Percentiles rank a stretch among this genome's conserved stretches.
Conservation (phyloP, 2,329 filamentous ascomycete species). For the Catunica adiposa region DNA sequence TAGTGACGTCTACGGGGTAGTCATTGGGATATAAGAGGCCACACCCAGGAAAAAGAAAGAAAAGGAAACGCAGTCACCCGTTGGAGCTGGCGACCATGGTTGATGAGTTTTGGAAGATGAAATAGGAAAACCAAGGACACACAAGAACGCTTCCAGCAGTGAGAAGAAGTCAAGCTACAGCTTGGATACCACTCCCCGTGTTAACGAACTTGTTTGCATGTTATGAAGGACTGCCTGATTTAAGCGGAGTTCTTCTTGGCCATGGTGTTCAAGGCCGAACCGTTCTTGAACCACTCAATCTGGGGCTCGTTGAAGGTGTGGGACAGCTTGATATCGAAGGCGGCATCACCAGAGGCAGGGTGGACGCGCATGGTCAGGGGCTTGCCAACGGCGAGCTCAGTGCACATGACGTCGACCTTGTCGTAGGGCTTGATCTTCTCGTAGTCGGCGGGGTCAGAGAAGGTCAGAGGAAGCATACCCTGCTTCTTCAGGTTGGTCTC, state of each 20-base stretch:
- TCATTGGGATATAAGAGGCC: neutral
- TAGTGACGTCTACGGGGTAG: neutral
- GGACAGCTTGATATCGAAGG: conserved; percentile 67
- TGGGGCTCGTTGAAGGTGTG: conserved; percentile 98
- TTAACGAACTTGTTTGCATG: neutral
- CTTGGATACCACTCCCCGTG: neutral
- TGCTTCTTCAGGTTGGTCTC: conserved; percentile 99
- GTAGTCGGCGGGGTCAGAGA: conserved; percentile 87
- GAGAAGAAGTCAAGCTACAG: neutral
- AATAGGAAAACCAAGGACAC: neutral
- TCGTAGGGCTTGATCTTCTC: conserved; percentile 90
- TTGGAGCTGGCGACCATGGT: neutral
- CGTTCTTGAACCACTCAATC: conserved; percentile 99
- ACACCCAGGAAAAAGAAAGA: neutral
- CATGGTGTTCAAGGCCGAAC: conserved; percentile 96
- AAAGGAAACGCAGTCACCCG: neutral
- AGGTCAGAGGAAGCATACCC: conserved; percentile 98
- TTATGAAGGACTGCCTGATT: conserved; percentile 3
- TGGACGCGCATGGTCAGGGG: conserved; percentile 83
- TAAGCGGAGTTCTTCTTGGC: conserved; percentile 42
- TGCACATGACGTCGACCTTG: conserved; percentile 76
- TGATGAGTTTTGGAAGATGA: neutral
- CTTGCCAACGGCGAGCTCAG: conserved; percentile 80
- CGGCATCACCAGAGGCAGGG: conserved; percentile 59
- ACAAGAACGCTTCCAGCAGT: neutral